These are phyloP conservation scores for Fagus sylvatica DNA, from an alignment of 306 rosid species.

Conservation along the genomic window DNA sequence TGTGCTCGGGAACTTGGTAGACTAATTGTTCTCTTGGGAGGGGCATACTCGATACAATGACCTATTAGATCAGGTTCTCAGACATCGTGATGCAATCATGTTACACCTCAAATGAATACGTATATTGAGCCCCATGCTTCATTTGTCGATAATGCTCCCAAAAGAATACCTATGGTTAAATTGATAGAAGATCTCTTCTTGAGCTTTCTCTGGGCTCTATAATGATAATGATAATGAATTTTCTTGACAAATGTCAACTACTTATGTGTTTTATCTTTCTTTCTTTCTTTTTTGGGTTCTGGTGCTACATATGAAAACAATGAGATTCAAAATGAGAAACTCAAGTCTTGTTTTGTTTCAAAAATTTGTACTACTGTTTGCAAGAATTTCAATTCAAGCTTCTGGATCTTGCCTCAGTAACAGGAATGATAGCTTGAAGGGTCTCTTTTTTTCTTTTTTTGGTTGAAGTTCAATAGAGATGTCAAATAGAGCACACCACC, in stretches of 20 bases:
- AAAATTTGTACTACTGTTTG: not conserved
- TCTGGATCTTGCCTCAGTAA: too few species aligned
- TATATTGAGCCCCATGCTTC: too few species aligned
- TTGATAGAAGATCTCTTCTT: not conserved
- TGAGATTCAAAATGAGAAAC: not conserved
- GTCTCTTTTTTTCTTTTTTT: not conserved
- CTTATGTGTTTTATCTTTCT: not conserved
- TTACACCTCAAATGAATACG: too few species aligned
- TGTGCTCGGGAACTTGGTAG: constrained; percentile 26
- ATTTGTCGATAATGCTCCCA: too few species aligned
- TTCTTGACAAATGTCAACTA: not conserved
- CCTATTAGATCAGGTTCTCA: too few species aligned
- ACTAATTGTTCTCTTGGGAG: not conserved
- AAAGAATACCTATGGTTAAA: too few species aligned
- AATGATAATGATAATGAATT: not conserved
- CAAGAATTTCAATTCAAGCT: not conserved
- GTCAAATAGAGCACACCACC: not conserved
- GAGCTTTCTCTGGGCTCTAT: not conserved
- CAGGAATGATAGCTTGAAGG: not conserved
- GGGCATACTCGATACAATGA: not conserved
- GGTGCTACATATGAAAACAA: not conserved
- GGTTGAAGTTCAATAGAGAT: not conserved
- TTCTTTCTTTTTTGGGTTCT: not conserved
- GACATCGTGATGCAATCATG: too few species aligned
- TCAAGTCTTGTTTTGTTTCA: not conserved